Evolutionary conservation across 768 basidiomycete genomes (phyloP).

Genomic region (Trametes maxima): DNA sequence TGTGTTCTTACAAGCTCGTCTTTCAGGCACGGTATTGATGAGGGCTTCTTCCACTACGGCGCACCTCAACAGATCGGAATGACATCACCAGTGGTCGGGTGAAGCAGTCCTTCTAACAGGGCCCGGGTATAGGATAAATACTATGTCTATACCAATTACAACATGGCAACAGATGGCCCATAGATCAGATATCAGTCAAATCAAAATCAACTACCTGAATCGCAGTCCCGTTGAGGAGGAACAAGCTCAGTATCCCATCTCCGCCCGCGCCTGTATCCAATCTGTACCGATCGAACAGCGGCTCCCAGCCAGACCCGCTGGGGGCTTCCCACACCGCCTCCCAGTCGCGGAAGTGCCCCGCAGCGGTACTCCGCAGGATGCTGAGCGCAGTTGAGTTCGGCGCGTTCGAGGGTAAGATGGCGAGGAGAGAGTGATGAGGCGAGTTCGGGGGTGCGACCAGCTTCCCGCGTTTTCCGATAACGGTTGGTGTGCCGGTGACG

Average conservation of each 20-base stretch:
- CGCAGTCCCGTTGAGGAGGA: slow-evolving; percentile 35
- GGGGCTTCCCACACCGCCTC: slow-evolving; percentile 34
- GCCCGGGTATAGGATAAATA: too few species aligned
- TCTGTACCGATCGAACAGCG: slow-evolving; percentile 38
- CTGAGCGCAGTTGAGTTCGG: slow-evolving; percentile 36
- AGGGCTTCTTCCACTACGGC: too few species aligned
- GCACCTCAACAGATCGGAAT: too few species aligned
- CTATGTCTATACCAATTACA: too few species aligned
- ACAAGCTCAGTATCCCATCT: slow-evolving; percentile 39
- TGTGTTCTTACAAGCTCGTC: too few species aligned
- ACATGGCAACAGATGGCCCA: too few species aligned
- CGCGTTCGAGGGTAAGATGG: slow-evolving; percentile 39
- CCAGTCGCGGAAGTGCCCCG: slow-evolving; percentile 38
- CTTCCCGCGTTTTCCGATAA: slow-evolving; percentile 43
- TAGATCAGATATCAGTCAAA: slow-evolving; percentile 9
- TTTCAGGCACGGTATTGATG: too few species aligned
- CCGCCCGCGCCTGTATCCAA: slow-evolving; percentile 19
- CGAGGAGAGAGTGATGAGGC: slow-evolving; percentile 26
- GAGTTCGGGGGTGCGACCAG: slow-evolving; percentile 28
- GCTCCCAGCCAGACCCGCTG: slow-evolving; percentile 37
- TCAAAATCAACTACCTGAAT: slow-evolving; percentile 34
- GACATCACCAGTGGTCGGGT: too few species aligned
- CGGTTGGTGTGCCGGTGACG: slow-evolving; percentile 39
- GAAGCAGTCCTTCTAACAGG: too few species aligned
- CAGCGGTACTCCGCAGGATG: slow-evolving; percentile 35